These are phyloP conservation scores for Delonix regia DNA, from an alignment of 306 rosid species.

Conservation along the genomic window DNA sequence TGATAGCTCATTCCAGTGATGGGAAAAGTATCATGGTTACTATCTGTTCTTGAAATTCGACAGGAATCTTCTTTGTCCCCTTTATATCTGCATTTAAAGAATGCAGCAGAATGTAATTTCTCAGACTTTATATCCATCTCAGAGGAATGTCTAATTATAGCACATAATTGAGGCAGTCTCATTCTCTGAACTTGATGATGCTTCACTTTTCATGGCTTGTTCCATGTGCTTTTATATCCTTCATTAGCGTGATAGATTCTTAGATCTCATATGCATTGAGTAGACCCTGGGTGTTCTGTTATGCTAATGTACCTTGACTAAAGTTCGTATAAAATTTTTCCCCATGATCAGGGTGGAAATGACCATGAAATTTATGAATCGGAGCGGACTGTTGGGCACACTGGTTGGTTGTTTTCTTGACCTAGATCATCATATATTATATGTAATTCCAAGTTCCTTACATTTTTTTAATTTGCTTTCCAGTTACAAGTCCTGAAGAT, in stretches of 20 bases:
- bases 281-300: neutral
- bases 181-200: neutral
- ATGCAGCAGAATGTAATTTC: neutral
- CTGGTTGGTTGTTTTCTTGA: conserved; percentile 53
- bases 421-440: neutral
- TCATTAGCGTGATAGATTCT: neutral
- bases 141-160: conserved; percentile 1
- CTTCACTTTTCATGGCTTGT: conserved; percentile 10
- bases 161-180: neutral
- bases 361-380: conserved; percentile 97
- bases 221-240: conserved; percentile 5
- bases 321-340: neutral
- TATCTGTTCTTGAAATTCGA: conserved; percentile 10
- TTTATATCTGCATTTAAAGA: neutral
- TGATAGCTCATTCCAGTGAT: neutral
- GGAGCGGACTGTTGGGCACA: conserved; percentile 82
- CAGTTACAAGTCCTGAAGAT: conserved; percentile 90
- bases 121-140: neutral
- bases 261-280: conserved; percentile 8
- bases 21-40: neutral
- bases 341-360: conserved; percentile 82
- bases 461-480: neutral
- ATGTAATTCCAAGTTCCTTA: neutral
- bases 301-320: neutral
- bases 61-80: neutral